Evolutionary conservation across 2,329 filamentous ascomycete genomes (phyloP).

Genomic region (Daldinia eschscholtzii): DNA sequence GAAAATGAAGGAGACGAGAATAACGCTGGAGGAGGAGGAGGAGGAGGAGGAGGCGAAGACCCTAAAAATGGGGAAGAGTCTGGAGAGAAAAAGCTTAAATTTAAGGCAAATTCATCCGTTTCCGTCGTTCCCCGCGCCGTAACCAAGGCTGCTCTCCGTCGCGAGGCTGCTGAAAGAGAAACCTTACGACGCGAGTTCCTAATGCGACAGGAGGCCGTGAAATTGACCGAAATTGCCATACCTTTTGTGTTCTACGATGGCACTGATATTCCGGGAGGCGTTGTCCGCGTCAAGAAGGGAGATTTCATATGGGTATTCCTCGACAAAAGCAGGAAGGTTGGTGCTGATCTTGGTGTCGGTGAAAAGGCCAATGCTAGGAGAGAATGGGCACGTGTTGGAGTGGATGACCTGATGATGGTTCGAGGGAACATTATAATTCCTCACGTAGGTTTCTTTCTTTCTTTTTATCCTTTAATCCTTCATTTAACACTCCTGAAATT

Average conservation of each 20-base stretch:
- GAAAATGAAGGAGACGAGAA: slow-evolving; percentile 61
- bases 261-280: slow-evolving; percentile 86
- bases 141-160: slow-evolving; percentile 79
- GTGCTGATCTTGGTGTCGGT: slow-evolving; percentile 82
- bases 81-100: slow-evolving; percentile 58
- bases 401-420: slow-evolving; percentile 95
- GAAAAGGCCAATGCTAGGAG: slow-evolving; percentile 75
- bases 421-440: slow-evolving; percentile 91
- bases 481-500: not conserved
- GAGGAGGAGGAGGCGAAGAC: slow-evolving; percentile 54
- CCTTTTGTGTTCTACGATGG: slow-evolving; percentile 99
- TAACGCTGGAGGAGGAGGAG: slow-evolving; percentile 58
- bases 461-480: not conserved
- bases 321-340: slow-evolving; percentile 90
- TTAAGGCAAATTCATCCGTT: slow-evolving; percentile 73
- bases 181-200: slow-evolving; percentile 83
- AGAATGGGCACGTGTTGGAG: slow-evolving; percentile 92
- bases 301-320: slow-evolving; percentile 94
- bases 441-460: slow-evolving; percentile 74
- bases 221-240: slow-evolving; percentile 87
- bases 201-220: slow-evolving; percentile 84
- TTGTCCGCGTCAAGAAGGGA: slow-evolving; percentile 90
- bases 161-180: slow-evolving; percentile 81
- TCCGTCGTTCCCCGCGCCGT: slow-evolving; percentile 74
- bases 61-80: slow-evolving; percentile 3